Percentiles rank a stretch among this genome's conserved stretches.
Conservation (phyloP, 2,329 filamentous ascomycete genomes). For the Conoideocrella luteorostrata region DNA sequence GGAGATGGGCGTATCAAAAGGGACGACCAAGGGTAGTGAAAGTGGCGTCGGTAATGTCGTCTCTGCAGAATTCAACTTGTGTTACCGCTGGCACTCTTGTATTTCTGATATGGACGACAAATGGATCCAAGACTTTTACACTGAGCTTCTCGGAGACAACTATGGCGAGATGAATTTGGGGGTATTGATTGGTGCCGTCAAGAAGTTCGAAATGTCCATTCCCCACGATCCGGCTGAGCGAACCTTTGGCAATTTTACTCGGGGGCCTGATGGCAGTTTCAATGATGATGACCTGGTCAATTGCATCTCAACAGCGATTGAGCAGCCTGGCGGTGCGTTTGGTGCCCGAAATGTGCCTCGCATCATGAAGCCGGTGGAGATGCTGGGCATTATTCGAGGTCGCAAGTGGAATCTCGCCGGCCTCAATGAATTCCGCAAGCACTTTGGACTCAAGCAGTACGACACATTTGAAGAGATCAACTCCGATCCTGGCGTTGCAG, state of each 20-base stretch:
- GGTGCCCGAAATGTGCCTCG: constrained; percentile 68
- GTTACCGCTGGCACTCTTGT: constrained; percentile 82
- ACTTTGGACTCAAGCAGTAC: constrained; percentile 71
- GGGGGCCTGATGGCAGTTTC: constrained; percentile 62
- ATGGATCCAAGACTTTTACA: constrained; percentile 69
- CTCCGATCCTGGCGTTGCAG: constrained; percentile 63
- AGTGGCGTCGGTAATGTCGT: constrained; percentile 75
- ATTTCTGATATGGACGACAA: constrained; percentile 66
- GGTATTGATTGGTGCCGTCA: constrained; percentile 57
- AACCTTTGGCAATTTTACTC: constrained; percentile 58
- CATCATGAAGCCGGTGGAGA: constrained; percentile 68
- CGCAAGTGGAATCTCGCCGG: constrained; percentile 71
- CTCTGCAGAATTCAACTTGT: constrained; percentile 82
- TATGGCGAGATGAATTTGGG: constrained; percentile 50
- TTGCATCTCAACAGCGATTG: constrained; percentile 61
- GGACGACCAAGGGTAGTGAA: constrained; percentile 52
- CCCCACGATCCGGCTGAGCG: constrained; percentile 63
- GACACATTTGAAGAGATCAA: constrained; percentile 80
- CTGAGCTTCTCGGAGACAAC: constrained; percentile 48
- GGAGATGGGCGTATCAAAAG: constrained; percentile 52
- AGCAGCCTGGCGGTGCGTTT: constrained; percentile 71
- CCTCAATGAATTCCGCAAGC: constrained; percentile 79
- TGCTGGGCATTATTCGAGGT: constrained; percentile 72
- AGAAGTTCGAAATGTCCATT: constrained; percentile 54
- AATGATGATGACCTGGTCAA: constrained; percentile 69